phyloP scores from a whole-genome alignment of 371 early-diverging fungal genomes.

The Mucor sp. region DNA sequence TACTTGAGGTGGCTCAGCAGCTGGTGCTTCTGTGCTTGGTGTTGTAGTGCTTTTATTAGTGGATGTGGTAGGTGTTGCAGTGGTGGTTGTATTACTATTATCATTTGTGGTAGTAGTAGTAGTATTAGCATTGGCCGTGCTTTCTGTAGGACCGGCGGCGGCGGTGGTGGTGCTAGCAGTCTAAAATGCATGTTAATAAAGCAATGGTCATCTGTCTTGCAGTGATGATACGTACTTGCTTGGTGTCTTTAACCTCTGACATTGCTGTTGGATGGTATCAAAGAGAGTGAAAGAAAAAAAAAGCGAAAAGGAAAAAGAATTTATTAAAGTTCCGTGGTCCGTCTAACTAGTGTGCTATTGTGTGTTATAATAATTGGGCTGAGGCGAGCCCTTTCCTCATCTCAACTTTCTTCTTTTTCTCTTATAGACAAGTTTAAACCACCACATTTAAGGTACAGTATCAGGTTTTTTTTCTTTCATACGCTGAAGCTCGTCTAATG shows the following conservation, averaged over 20 bases:
- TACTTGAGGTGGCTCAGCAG: conserved; percentile 42
- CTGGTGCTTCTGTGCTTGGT: conserved; percentile 15
- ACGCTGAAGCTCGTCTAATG: not conserved
- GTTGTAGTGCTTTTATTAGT: conserved; percentile 4
- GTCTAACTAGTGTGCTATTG: too few species aligned
- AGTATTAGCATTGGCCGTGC: not conserved
- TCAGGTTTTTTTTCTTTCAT: not conserved
- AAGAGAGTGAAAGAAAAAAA: not conserved
- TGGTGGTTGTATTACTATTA: not conserved
- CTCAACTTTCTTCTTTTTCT: not conserved
- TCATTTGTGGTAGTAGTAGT: not conserved
- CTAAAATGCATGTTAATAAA: not conserved
- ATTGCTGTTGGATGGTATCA: not conserved
- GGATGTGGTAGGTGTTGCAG: not conserved
- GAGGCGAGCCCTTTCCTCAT: not conserved
- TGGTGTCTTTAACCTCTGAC: conserved; percentile 12
- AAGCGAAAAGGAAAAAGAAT: not conserved
- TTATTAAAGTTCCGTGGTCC: not conserved
- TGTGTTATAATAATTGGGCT: not conserved
- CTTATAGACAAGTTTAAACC: not conserved
- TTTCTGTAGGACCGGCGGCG: too few species aligned
- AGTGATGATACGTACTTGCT: not conserved
- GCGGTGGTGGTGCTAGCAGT: not conserved
- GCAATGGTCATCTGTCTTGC: not conserved
- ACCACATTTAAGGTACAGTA: not conserved